Evolutionary conservation across 352 stramenopile genomes (phyloP), one percentile per base, ranked within the genome.

Genomic region (Pythium plurisporium): DNA sequence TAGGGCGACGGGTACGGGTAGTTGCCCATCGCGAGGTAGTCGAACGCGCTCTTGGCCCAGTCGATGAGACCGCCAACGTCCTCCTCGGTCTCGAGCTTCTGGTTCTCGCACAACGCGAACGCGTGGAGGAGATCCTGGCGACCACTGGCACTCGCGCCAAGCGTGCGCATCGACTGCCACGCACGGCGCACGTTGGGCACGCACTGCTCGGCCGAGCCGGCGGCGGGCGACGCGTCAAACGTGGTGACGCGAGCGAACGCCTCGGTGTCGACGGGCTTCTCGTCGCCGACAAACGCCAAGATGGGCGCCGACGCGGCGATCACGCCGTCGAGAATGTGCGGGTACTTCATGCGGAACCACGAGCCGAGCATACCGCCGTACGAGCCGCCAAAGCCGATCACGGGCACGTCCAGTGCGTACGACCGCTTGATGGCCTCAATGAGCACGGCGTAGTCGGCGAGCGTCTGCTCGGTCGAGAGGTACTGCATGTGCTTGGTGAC

Each of bases 1-100:
- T 98, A 99, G 11, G 76, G 82, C n/a, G 87, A 96, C 22, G 93
- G 84, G 72, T 98, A 99, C 9, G 96, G 96, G 69, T 96, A 99
- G 70, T 97, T 97, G 30, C 94, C 95, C 88, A 98, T 98, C 15
- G 93, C 92, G 75, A 98, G 78, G 72, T 88, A 93, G 72, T 94
- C 94, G 54, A 89, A 98, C 8, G 87, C 82, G 9, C 33, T 15
- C 14, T 9, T 17, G 42, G 70, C 67, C 77, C 74, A 90, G 37
- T 87, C 67, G 12, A 87, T 74, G 25, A 96, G 51, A 10, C 10
- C 64, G 7, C 67, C 69, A 8, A 87, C 74, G 42, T 92, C 82
- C 4, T 72, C 46, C 5, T 68, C 33, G 0, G 72, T 70, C 15
- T 73, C 41, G 5, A 94, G 43, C 52, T 71, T 72, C 29, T 75